phyloP scores from a whole-genome alignment of 2,329 filamentous ascomycete species.

The Fusarium sp. region DNA sequence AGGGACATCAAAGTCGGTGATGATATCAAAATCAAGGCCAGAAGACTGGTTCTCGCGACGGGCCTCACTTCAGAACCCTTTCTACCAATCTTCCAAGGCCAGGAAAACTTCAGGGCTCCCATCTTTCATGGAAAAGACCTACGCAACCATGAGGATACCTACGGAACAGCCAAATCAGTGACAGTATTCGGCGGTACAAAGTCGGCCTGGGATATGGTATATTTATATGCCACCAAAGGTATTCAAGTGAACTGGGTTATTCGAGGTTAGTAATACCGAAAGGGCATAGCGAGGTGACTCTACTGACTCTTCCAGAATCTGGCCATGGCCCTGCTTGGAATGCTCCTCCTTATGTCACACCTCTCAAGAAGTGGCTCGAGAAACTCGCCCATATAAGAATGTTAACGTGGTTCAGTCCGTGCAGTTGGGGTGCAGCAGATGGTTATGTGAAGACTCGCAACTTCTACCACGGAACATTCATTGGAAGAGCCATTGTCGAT shows the following conservation, averaged over 20 bases:
- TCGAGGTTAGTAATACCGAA: constrained; percentile 51
- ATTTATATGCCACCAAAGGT: constrained; percentile 66
- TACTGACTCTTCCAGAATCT: constrained; percentile 28
- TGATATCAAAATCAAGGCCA: constrained; percentile 50
- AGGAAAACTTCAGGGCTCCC: constrained; percentile 56
- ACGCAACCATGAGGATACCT: constrained; percentile 50
- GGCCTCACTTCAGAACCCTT: constrained; percentile 62
- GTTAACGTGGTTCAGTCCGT: constrained; percentile 73
- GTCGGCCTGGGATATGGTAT: constrained; percentile 72
- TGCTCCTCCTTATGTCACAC: constrained; percentile 68
- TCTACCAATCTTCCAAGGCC: constrained; percentile 58
- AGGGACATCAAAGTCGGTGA: constrained; percentile 15
- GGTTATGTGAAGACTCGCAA: constrained; percentile 59
- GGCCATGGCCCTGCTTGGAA: constrained; percentile 68
- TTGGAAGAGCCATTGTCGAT: constrained; percentile 61
- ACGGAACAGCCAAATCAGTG: constrained; percentile 55
- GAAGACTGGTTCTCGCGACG: constrained; percentile 64
- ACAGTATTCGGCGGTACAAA: constrained; percentile 72
- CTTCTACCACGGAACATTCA: constrained; percentile 61
- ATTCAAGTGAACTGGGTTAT: constrained; percentile 70
- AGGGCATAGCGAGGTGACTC: neutral
- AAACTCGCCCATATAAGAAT: constrained; percentile 64
- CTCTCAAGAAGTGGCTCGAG: constrained; percentile 69
- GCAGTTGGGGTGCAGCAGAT: constrained; percentile 69
- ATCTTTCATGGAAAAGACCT: constrained; percentile 64